Percentiles rank a stretch among this genome's conserved stretches.
Evolutionary conservation across 352 stramenopile genomes (phyloP).

Genomic region (Globisporangium irregulare): DNA sequence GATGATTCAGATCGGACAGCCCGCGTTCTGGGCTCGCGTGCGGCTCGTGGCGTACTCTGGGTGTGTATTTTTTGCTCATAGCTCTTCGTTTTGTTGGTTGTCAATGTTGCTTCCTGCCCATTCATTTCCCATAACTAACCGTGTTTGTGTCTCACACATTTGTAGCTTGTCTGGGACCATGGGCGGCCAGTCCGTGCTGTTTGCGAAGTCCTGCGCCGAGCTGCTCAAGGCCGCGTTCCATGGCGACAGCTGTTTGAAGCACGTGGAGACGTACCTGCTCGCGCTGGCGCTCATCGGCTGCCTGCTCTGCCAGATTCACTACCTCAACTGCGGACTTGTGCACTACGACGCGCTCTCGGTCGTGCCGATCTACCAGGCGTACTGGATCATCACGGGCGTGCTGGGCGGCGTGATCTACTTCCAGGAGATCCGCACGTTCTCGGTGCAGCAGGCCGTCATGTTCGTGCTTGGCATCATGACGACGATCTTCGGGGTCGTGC

Average conservation of each 20-base stretch:
- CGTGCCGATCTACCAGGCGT: constrained; percentile 85
- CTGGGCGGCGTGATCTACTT: constrained; percentile 91
- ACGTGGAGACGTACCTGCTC: constrained; percentile 69
- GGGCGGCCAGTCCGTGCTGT: constrained; percentile 79
- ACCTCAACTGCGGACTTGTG: constrained; percentile 71
- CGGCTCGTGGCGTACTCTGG: constrained; percentile 77
- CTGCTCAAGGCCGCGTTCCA: constrained; percentile 70
- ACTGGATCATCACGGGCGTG: constrained; percentile 89
- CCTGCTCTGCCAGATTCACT: constrained; percentile 73
- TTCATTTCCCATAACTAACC: not conserved
- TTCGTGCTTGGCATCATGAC: constrained; percentile 82
- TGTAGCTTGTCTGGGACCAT: constrained; percentile 63
- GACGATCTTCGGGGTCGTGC: constrained; percentile 81
- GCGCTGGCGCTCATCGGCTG: constrained; percentile 56
- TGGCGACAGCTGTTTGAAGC: constrained; percentile 55
- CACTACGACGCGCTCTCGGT: constrained; percentile 82
- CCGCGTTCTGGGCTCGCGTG: constrained; percentile 57
- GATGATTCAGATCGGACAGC: constrained; percentile 70
- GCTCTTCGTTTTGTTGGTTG: not conserved
- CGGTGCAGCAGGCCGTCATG: constrained; percentile 66
- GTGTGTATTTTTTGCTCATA: constrained; percentile 6
- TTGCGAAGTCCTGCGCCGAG: constrained; percentile 83
- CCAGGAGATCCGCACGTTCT: constrained; percentile 84
- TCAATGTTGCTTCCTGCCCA: not conserved
- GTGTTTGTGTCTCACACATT: constrained; percentile 6